Conservation (phyloP, 305 asterid species). For the Andrographis paniculata region DNA sequence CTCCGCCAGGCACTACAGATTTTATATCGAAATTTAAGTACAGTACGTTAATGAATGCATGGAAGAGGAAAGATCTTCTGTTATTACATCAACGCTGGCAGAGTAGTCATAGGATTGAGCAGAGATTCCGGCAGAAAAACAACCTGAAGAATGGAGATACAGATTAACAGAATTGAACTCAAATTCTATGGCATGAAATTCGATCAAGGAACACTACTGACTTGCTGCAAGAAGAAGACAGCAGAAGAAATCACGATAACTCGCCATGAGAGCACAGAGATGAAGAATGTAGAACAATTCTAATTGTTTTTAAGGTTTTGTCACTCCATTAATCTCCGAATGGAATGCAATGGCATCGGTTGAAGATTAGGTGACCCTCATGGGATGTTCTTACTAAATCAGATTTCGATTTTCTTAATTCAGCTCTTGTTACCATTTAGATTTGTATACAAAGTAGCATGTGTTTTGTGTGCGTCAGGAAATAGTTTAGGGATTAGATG, state of each 20-base stretch:
- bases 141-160: conserved; percentile 15
- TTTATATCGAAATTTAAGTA: neutral
- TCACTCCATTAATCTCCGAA: too few relatives aligned
- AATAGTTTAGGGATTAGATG: too few relatives aligned
- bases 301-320: too few relatives aligned
- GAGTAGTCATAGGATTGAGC: conserved; percentile 29
- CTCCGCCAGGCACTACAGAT: conserved; percentile 29
- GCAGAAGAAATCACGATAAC: neutral
- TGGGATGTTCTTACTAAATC: too few relatives aligned
- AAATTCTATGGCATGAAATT: neutral
- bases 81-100: conserved; percentile 30
- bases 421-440: too few relatives aligned
- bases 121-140: neutral
- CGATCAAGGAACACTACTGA: neutral
- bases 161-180: neutral
- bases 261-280: neutral
- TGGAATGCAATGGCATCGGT: too few relatives aligned
- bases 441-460: too few relatives aligned
- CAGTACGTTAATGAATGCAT: neutral
- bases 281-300: neutral
- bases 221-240: too few relatives aligned
- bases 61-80: neutral
- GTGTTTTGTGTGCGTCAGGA: too few relatives aligned
- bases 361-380: too few relatives aligned
- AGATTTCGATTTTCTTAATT: too few relatives aligned